These are phyloP conservation scores for Cystobasidium sp. DNA, from an alignment of 1,284 basidiomycete species.

Conservation along the genomic window DNA sequence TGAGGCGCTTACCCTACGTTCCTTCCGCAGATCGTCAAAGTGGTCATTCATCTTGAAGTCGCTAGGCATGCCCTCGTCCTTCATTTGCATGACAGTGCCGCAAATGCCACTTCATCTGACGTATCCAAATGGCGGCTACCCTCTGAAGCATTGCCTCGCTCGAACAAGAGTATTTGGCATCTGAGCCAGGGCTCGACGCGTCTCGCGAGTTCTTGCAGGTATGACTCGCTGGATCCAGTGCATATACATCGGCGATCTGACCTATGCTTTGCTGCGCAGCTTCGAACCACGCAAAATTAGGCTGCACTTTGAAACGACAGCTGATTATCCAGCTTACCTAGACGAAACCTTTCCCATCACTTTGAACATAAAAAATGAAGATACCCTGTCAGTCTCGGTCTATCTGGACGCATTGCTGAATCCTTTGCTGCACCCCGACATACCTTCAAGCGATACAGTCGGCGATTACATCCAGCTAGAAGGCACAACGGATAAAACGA, in stretches of 20 bases:
- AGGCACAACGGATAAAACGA: background rate
- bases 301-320: constrained; percentile 14
- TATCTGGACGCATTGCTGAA: constrained; percentile 74
- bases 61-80: background rate
- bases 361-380: constrained; percentile 70
- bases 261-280: background rate
- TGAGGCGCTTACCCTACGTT: background rate
- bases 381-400: constrained; percentile 70
- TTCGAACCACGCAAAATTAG: constrained; percentile 26
- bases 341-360: constrained; percentile 74
- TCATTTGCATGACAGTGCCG: background rate
- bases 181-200: no score
- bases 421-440: constrained; percentile 62
- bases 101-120: no score
- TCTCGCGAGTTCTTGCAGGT: constrained; percentile 5
- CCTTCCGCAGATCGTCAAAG: background rate
- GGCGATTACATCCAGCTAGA: background rate
- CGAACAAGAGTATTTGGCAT: no score
- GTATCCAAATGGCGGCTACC: no score
- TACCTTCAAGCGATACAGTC: background rate
- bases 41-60: background rate
- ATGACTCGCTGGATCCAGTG: background rate
- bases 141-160: no score
- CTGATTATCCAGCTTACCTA: constrained; percentile 67
- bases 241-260: background rate